Conservation (phyloP, 177 flowering plant species). For the Vitis hybrid region DNA sequence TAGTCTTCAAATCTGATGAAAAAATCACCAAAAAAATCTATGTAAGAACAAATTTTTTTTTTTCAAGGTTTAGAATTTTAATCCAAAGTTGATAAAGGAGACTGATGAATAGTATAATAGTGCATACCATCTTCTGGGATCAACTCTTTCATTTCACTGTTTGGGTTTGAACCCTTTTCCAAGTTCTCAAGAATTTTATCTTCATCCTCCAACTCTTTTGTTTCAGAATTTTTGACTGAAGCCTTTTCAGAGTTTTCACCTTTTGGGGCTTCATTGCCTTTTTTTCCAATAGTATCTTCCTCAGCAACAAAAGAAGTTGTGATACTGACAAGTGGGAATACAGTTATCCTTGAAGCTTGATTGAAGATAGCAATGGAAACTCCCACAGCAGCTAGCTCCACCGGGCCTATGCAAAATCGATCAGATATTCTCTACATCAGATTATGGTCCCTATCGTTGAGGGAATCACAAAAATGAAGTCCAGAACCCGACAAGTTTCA, state of each 20-base stretch:
- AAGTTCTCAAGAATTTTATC: neutral
- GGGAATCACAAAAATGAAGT: neutral
- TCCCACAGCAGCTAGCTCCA: slow-evolving; percentile 44
- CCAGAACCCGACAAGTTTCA: too few species aligned
- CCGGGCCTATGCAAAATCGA: slow-evolving; percentile 20
- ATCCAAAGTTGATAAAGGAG: too few species aligned
- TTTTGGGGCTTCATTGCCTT: slow-evolving; percentile 3
- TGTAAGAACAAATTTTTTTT: neutral
- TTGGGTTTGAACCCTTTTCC: slow-evolving; percentile 8
- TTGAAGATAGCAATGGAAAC: slow-evolving; percentile 45
- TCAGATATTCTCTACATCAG: too few species aligned
- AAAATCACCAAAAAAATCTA: slow-evolving; percentile 1
- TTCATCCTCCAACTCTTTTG: slow-evolving; percentile 6
- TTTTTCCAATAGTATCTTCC: slow-evolving; percentile 32
- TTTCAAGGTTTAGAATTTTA: neutral
- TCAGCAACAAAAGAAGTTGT: slow-evolving; percentile 53
- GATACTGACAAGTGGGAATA: slow-evolving; percentile 41
- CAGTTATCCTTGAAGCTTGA: slow-evolving; percentile 44
- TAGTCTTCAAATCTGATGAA: slow-evolving; percentile 16
- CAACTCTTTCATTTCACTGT: slow-evolving; percentile 13
- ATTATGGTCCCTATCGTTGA: too few species aligned
- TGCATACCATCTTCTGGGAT: slow-evolving; percentile 9
- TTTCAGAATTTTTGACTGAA: neutral
- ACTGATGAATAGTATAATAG: too few species aligned
- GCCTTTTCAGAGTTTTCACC: slow-evolving; percentile 9